Percentiles rank a stretch among this genome's conserved stretches.
Conservation (phyloP, 2,329 filamentous ascomycete genomes). For the Penicillium brasilianum region DNA sequence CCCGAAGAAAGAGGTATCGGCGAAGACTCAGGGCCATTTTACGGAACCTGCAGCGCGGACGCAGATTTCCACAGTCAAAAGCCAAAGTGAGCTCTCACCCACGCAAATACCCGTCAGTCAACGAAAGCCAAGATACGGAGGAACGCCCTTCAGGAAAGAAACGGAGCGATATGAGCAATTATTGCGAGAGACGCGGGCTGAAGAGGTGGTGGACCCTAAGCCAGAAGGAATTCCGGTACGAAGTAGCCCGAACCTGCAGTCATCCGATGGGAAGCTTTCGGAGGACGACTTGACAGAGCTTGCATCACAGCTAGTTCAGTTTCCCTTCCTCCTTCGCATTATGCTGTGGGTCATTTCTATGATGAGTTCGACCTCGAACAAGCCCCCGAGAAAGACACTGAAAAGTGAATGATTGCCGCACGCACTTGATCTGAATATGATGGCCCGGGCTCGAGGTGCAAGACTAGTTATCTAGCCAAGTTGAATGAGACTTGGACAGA, state of each 20-base stretch:
- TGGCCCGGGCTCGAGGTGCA: too few species aligned
- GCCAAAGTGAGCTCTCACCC: background rate
- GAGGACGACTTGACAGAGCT: slow-evolving; percentile 6
- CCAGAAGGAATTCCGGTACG: background rate
- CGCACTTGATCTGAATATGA: too few species aligned
- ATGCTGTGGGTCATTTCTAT: background rate
- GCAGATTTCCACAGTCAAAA: background rate
- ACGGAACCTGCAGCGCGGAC: background rate
- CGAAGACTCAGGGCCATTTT: background rate
- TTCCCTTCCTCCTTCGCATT: background rate
- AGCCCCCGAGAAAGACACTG: background rate
- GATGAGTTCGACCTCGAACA: background rate
- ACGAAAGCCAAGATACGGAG: background rate
- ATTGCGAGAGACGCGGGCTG: background rate
- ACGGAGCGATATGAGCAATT: background rate
- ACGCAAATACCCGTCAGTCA: background rate
- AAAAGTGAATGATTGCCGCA: background rate
- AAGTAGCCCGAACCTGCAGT: background rate
- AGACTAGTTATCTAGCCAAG: too few species aligned
- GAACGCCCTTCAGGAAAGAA: too few species aligned
- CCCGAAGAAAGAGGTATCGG: background rate
- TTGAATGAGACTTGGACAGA: too few species aligned
- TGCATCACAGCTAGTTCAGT: slow-evolving; percentile 6
- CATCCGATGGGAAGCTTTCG: background rate
- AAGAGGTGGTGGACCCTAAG: background rate